These are phyloP conservation scores for Mycena maculata DNA, from an alignment of 768 basidiomycete species.

Conservation along the genomic window DNA sequence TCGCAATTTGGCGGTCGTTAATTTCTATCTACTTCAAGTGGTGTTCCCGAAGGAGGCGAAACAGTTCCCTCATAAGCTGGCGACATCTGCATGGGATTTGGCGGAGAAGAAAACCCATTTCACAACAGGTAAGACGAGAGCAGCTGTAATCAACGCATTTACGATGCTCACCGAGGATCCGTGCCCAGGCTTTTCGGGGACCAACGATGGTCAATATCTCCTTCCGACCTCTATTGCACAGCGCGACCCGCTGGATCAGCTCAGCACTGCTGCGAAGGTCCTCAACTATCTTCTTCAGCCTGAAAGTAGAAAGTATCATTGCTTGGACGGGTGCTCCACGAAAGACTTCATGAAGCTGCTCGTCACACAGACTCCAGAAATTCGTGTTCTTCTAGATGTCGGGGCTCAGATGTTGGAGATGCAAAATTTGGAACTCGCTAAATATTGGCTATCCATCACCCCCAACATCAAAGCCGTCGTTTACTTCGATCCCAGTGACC, in stretches of 20 bases:
- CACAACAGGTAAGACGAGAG: slow-evolving; percentile 2
- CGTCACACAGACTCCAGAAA: slow-evolving; percentile 46
- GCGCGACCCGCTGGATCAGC: slow-evolving; percentile 50
- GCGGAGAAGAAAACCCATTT: slow-evolving; percentile 37
- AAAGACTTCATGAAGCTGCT: slow-evolving; percentile 46
- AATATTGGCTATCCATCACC: slow-evolving; percentile 51
- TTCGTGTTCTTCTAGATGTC: slow-evolving; percentile 65
- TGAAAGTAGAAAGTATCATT: slow-evolving; percentile 53
- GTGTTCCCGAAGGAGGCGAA: slow-evolving; percentile 65
- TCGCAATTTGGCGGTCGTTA: slow-evolving; percentile 50
- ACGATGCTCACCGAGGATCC: background rate
- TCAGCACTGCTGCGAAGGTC: slow-evolving; percentile 60
- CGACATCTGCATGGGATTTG: slow-evolving; percentile 66
- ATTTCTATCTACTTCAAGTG: slow-evolving; percentile 58
- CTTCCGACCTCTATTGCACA: slow-evolving; percentile 52
- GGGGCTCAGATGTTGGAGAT: slow-evolving; percentile 68
- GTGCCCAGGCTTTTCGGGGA: slow-evolving; percentile 64
- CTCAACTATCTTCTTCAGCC: slow-evolving; percentile 50
- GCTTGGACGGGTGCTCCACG: slow-evolving; percentile 38
- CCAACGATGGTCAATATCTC: slow-evolving; percentile 59
- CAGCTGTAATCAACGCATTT: background rate
- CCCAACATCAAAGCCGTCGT: slow-evolving; percentile 52
- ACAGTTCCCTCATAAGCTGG: slow-evolving; percentile 59
- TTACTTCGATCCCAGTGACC: slow-evolving; percentile 54
- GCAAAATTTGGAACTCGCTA: slow-evolving; percentile 53